Percentiles rank a stretch among this genome's conserved stretches.
Evolutionary conservation across 805 yeast species (phyloP).

Genomic region (Lipomyces yamanashiensis): DNA sequence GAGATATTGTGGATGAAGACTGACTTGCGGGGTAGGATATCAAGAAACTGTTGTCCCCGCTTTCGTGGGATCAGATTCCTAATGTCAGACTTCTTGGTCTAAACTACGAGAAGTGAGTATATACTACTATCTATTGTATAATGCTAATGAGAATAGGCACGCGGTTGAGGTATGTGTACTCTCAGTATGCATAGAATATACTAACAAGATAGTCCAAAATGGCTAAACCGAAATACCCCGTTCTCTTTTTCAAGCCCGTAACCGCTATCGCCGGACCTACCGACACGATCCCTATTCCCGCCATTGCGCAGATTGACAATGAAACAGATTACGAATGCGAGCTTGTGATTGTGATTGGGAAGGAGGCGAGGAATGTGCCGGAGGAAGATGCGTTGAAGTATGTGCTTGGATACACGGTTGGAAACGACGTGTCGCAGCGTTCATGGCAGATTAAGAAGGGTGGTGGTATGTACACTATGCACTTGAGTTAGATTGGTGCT

Average conservation of each 20-base stretch:
- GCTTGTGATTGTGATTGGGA: constrained; percentile 59
- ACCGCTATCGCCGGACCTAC: constrained; percentile 53
- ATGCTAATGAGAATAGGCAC: constrained; percentile 26
- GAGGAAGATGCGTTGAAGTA: constrained; percentile 52
- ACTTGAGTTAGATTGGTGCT: neutral
- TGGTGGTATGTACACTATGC: constrained; percentile 43
- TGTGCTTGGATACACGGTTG: constrained; percentile 58
- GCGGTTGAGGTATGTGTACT: constrained; percentile 32
- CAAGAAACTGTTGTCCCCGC: constrained; percentile 49
- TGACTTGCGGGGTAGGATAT: constrained; percentile 39
- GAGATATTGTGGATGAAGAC: neutral
- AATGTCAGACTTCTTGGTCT: constrained; percentile 57
- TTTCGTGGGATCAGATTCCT: constrained; percentile 46
- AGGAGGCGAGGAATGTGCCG: constrained; percentile 51
- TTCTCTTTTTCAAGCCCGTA: constrained; percentile 57
- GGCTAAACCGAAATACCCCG: constrained; percentile 55
- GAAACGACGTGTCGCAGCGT: constrained; percentile 62
- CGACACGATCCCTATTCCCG: constrained; percentile 52
- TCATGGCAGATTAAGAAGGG: constrained; percentile 61
- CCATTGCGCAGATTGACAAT: constrained; percentile 46
- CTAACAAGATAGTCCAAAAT: constrained; percentile 47
- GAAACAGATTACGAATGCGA: constrained; percentile 61
- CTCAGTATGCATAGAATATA: neutral
- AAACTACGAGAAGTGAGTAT: constrained; percentile 53
- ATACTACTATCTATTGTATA: neutral